Conservation (phyloP, 2,329 filamentous ascomycete genomes). For the Phyllachora maydis region DNA sequence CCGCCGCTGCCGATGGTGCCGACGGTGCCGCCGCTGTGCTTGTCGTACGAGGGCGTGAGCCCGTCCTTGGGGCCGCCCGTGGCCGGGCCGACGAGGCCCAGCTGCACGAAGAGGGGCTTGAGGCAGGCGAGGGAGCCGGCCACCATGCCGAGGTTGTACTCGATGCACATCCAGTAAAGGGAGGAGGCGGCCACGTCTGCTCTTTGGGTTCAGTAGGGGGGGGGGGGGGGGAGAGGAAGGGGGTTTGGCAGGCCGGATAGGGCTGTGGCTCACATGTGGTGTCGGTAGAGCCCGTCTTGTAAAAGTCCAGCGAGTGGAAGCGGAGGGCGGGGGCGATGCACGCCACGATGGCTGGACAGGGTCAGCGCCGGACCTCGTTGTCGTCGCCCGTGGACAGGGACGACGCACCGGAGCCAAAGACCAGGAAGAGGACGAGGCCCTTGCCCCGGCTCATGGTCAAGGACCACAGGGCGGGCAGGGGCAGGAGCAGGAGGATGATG, state of each 20-base stretch:
- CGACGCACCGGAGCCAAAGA: slow-evolving; percentile 3
- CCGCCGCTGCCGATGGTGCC: too few relatives aligned
- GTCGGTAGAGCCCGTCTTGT: slow-evolving; percentile 2
- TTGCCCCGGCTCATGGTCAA: slow-evolving; percentile 2
- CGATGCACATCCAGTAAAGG: slow-evolving; percentile 4
- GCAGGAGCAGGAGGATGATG: slow-evolving; percentile 3
- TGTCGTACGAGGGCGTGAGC: background rate
- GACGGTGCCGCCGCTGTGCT: too few relatives aligned
- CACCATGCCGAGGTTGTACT: slow-evolving; percentile 4
- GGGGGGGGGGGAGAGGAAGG: background rate
- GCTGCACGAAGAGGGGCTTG: slow-evolving; percentile 1
- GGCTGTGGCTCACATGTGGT: slow-evolving; percentile 2
- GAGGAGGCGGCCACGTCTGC: slow-evolving; percentile 3
- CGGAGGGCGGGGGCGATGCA: slow-evolving; percentile 3
- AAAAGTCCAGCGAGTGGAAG: slow-evolving; percentile 1
- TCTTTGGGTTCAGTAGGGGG: background rate
- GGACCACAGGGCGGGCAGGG: slow-evolving; percentile 2
- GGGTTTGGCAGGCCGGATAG: too few relatives aligned
- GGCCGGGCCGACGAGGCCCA: slow-evolving; percentile 1
- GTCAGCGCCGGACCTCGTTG: too few relatives aligned
- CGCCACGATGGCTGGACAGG: slow-evolving; percentile 2
- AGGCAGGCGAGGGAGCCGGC: slow-evolving; percentile 3
- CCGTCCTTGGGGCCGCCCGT: background rate
- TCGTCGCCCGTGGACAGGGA: too few relatives aligned
- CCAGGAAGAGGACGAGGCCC: slow-evolving; percentile 1